Percentiles rank a stretch among this genome's conserved stretches.
Evolutionary conservation across 768 basidiomycete genomes (phyloP).

Genomic region (Boletus speciosus): DNA sequence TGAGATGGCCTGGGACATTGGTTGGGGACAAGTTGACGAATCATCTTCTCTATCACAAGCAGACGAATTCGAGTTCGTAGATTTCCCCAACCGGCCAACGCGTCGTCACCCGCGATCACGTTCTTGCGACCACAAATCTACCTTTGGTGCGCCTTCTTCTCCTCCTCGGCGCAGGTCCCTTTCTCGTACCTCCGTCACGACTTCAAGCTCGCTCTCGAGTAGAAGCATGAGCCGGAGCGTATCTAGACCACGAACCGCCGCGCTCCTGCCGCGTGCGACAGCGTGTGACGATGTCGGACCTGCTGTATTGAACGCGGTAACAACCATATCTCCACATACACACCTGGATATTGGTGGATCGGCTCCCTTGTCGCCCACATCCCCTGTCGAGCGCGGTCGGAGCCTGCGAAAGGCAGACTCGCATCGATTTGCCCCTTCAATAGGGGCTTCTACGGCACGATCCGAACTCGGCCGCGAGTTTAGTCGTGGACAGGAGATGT

Average conservation of each 20-base stretch:
- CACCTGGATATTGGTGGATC: constrained; percentile 29
- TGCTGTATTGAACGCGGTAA: constrained; percentile 14
- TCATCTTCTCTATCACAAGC: constrained; percentile 23
- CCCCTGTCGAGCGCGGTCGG: constrained; percentile 28
- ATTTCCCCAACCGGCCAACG: constrained; percentile 16
- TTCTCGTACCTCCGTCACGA: constrained; percentile 45
- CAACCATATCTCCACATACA: constrained; percentile 18
- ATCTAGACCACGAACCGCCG: constrained; percentile 35
- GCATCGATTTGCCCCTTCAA: constrained; percentile 22
- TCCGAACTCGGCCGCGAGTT: constrained; percentile 24
- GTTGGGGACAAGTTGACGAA: constrained; percentile 55
- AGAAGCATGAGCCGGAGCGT: constrained; percentile 40
- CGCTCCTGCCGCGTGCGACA: constrained; percentile 23
- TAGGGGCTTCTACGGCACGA: constrained; percentile 21
- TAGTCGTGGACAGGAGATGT: constrained; percentile 18
- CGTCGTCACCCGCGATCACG: constrained; percentile 28
- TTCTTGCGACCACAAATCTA: constrained; percentile 20
- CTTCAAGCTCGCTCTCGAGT: constrained; percentile 38
- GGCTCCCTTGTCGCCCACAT: constrained; percentile 18
- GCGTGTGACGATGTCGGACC: constrained; percentile 26
- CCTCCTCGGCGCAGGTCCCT: constrained; percentile 41
- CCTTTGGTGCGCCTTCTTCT: constrained; percentile 20
- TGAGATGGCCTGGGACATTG: constrained; percentile 76
- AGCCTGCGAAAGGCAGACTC: constrained; percentile 20
- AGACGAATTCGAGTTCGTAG: constrained; percentile 28